Evolutionary conservation across 352 stramenopile species (phyloP).

Genomic region (Hyaloperonospora brassicae): DNA sequence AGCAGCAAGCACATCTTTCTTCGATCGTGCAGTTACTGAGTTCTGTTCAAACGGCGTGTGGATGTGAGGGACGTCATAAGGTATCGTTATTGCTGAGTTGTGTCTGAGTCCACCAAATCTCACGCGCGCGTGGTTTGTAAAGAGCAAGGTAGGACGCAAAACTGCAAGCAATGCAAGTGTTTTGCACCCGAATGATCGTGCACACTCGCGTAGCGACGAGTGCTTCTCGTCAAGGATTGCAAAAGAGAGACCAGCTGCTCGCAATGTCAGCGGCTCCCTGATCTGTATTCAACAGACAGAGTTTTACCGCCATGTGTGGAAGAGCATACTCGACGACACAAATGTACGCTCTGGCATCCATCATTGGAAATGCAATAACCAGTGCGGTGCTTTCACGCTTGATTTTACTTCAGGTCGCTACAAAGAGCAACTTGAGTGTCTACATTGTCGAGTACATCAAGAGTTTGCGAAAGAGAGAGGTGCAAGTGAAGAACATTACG

Average conservation of each 20-base stretch:
- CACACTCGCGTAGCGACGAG: neutral
- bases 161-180: neutral
- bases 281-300: conserved; percentile 50
- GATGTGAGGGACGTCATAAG: conserved; percentile 23
- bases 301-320: conserved; percentile 52
- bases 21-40: conserved; percentile 31
- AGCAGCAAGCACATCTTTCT: conserved; percentile 35
- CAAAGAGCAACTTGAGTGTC: conserved; percentile 31
- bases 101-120: conserved; percentile 3
- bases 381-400: neutral
- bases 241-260: conserved; percentile 7
- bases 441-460: conserved; percentile 66
- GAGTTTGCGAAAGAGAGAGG: conserved; percentile 36
- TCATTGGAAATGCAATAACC: conserved; percentile 1
- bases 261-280: conserved; percentile 35
- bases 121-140: neutral
- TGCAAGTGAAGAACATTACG: conserved; percentile 58
- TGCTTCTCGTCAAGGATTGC: neutral
- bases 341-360: conserved; percentile 24
- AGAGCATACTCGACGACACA: conserved; percentile 31
- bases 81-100: conserved; percentile 22
- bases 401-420: conserved; percentile 28
- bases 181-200: conserved; percentile 2
- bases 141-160: conserved; percentile 10
- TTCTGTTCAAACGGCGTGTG: conserved; percentile 40